Evolutionary conservation across 495 filamentous ascomycete genomes (phyloP).

Genomic region (Neurospora africana): DNA sequence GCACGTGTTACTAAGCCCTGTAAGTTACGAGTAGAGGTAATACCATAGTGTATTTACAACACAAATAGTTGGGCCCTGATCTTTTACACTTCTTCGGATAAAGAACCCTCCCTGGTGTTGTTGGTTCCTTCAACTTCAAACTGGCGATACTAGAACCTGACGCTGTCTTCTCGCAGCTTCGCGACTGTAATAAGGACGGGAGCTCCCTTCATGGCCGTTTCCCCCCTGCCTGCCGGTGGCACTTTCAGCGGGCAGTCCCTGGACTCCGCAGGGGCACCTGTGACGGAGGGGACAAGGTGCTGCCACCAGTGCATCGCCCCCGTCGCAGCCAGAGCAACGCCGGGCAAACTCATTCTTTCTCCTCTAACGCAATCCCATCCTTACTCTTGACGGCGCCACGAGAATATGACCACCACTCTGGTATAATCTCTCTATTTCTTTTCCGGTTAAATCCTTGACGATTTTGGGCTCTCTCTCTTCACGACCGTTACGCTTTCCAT

Average conservation of each 20-base stretch:
- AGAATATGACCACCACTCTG: slow-evolving; percentile 3
- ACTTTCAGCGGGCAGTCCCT: background rate
- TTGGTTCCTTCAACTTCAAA: background rate
- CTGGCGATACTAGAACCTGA: background rate
- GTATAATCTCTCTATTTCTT: slow-evolving; percentile 6
- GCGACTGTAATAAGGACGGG: too few relatives aligned
- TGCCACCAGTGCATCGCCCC: background rate
- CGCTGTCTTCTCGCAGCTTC: background rate
- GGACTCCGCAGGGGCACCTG: background rate
- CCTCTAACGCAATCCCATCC: background rate
- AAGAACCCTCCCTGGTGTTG: background rate
- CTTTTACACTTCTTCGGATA: background rate
- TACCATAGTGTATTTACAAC: background rate
- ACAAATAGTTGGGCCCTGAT: background rate
- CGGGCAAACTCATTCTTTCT: background rate
- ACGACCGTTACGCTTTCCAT: slow-evolving; percentile 18
- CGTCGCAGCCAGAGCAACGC: background rate
- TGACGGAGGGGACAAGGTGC: background rate
- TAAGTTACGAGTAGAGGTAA: background rate
- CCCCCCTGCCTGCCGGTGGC: background rate
- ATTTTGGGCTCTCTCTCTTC: slow-evolving; percentile 6
- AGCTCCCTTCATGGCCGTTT: too few relatives aligned
- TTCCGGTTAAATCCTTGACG: slow-evolving; percentile 3
- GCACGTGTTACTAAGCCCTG: background rate
- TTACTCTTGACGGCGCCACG: slow-evolving; percentile 1